These are phyloP conservation scores for Pyrenochaeta sp. DNA, from an alignment of 2,329 filamentous ascomycete species.

Conservation along the genomic window DNA sequence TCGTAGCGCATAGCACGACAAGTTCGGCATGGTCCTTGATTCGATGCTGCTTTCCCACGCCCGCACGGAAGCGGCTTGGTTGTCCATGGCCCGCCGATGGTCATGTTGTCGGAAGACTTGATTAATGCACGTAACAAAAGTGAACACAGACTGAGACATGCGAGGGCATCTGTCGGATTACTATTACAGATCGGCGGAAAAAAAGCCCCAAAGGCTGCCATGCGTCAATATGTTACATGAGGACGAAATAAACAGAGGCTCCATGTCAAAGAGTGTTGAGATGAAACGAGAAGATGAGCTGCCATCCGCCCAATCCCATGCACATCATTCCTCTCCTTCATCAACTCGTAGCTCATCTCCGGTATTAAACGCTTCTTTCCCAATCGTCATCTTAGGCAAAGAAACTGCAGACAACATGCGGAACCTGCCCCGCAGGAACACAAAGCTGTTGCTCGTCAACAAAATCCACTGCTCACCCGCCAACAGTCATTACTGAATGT, in stretches of 20 bases:
- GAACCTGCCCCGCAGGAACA: conserved; percentile 21
- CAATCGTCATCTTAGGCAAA: conserved; percentile 10
- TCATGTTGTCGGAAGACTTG: background rate
- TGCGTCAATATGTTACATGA: conserved; percentile 18
- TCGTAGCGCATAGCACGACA: no score
- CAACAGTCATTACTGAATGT: conserved; percentile 1
- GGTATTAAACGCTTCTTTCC: conserved; percentile 21
- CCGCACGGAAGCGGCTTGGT: no score
- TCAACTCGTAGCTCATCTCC: conserved; percentile 3
- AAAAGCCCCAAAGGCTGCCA: background rate
- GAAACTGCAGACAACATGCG: conserved; percentile 7
- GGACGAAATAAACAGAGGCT: conserved; percentile 2
- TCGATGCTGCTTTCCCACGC: no score
- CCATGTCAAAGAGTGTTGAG: conserved; percentile 6
- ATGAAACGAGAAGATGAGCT: conserved; percentile 8
- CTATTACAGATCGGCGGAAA: background rate
- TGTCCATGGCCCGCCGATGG: no score
- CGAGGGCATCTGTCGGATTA: background rate
- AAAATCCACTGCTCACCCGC: background rate
- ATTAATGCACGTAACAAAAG: background rate
- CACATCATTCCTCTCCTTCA: conserved; percentile 2
- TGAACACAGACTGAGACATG: background rate
- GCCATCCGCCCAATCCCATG: conserved; percentile 4
- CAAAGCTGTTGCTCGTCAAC: conserved; percentile 9
- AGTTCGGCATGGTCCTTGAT: no score